These are phyloP conservation scores for Sporothrix variecibatus DNA, from an alignment of 2,329 filamentous ascomycete genomes.

Conservation along the genomic window DNA sequence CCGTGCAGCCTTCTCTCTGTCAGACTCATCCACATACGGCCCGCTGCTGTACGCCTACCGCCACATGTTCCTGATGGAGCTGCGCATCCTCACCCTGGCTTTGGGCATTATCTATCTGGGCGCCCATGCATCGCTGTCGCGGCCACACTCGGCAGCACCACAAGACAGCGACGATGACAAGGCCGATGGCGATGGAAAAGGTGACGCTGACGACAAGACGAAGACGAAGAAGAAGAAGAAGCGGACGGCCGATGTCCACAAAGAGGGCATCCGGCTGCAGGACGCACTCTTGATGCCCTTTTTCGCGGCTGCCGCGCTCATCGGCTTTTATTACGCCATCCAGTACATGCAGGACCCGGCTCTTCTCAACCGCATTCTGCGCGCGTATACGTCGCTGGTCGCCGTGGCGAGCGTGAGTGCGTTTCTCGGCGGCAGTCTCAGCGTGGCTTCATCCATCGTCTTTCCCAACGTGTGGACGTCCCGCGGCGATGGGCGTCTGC, in stretches of 20 bases:
- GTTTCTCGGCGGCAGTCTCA: constrained; percentile 71
- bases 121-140: constrained; percentile 79
- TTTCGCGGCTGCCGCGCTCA: constrained; percentile 68
- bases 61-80: constrained; percentile 49
- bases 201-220: constrained; percentile 48
- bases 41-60: constrained; percentile 16
- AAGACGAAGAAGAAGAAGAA: constrained; percentile 17
- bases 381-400: constrained; percentile 79
- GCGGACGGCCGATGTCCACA: not conserved
- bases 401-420: constrained; percentile 75
- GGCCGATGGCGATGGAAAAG: constrained; percentile 35
- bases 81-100: constrained; percentile 62
- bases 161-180: constrained; percentile 39
- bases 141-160: constrained; percentile 76
- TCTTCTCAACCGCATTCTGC: constrained; percentile 78
- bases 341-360: constrained; percentile 83
- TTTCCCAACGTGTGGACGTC: constrained; percentile 72
- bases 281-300: constrained; percentile 87
- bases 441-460: constrained; percentile 64
- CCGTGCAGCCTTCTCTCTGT: not conserved
- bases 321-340: constrained; percentile 80
- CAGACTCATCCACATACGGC: not conserved
- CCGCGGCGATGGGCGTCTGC: constrained; percentile 43
- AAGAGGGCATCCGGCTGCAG: constrained; percentile 65
- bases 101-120: constrained; percentile 82